These are phyloP conservation scores for Glonium stellatum DNA, from an alignment of 495 filamentous ascomycete species.

Conservation along the genomic window DNA sequence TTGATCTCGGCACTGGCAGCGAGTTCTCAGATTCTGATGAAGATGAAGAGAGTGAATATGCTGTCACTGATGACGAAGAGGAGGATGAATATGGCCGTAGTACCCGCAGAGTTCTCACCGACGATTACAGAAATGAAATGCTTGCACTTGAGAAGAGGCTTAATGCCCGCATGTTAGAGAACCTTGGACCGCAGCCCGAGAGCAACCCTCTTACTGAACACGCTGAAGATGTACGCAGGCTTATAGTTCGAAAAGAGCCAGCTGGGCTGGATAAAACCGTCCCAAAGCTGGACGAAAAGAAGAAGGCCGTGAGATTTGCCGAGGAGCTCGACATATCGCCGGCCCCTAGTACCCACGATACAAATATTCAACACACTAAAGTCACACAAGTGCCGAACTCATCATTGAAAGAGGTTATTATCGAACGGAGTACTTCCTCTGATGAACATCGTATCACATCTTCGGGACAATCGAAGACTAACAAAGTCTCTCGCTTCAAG, in stretches of 20 bases:
- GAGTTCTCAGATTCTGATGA: slow-evolving; percentile 36
- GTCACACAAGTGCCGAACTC: background rate
- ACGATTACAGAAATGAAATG: slow-evolving; percentile 58
- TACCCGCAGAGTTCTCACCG: slow-evolving; percentile 53
- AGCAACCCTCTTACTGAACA: slow-evolving; percentile 19
- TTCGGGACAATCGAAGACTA: slow-evolving; percentile 7
- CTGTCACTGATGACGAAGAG: slow-evolving; percentile 50
- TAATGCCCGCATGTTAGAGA: slow-evolving; percentile 35
- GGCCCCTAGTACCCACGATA: slow-evolving; percentile 3
- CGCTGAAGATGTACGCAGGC: slow-evolving; percentile 28
- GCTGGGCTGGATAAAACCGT: background rate
- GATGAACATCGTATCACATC: slow-evolving; percentile 1
- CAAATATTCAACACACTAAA: background rate
- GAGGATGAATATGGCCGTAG: slow-evolving; percentile 66
- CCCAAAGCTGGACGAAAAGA: slow-evolving; percentile 25
- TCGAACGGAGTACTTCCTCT: slow-evolving; percentile 20
- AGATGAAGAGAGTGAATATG: slow-evolving; percentile 43
- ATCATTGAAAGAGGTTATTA: slow-evolving; percentile 26
- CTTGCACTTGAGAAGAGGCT: slow-evolving; percentile 36
- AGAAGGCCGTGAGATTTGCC: slow-evolving; percentile 76
- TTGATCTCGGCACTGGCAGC: slow-evolving; percentile 66
- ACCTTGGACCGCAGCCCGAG: slow-evolving; percentile 32
- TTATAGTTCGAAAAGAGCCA: slow-evolving; percentile 17
- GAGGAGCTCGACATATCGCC: slow-evolving; percentile 60
- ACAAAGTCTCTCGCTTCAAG: slow-evolving; percentile 34